Base-by-base conservation (phyloP, 208 protist species). In the Trypanosoma melophagium region DNA sequence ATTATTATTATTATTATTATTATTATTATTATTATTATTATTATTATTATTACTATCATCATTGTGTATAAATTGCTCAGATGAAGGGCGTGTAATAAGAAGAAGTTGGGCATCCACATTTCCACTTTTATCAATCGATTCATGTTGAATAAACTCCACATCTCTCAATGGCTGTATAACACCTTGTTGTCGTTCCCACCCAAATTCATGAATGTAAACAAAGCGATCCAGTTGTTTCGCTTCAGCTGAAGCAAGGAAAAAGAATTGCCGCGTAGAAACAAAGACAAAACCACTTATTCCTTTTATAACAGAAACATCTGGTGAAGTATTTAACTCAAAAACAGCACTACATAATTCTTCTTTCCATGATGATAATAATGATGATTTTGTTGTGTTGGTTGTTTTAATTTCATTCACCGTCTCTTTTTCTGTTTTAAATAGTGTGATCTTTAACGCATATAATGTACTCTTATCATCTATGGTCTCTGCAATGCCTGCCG, bases 231-330 rank as follows among this genome's bases (percentile, higher is more conserved):
- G 35, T 49, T 53, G n/a, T 8, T 7, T 47, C 0, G 17, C 55
- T 22, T 41, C 42, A 7, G 55, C 28, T 45, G 4, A 61, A n/a
- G 80, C 70, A 52, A 62, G 55, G 16, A 90, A 56, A n/a, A 90
- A 66, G 17, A 85, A 79, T 28, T 86, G 74, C 16, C 81, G 74
- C 21, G 81, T 74, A 24, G 70, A 81, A 47, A 79, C 7, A 54
- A 90, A 87, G 8, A 83, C 12, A 55, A 90, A 65, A 14, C 84
- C 84, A 44, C 56, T 69, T 47, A 47, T 66, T 21, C 75, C 75
- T 9, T 62, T 55, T 16, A 70, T 17, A 21, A 80, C 63, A 55
- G 63, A 71, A 14, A 53, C 42, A 12, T 61, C 56, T 7, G 63
- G 40, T 24, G 63, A 22, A 9, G 19, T 24, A 21, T 44, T n/a